Conservation (phyloP, 2,329 filamentous ascomycete species). For the Penicillium digitatum region DNA sequence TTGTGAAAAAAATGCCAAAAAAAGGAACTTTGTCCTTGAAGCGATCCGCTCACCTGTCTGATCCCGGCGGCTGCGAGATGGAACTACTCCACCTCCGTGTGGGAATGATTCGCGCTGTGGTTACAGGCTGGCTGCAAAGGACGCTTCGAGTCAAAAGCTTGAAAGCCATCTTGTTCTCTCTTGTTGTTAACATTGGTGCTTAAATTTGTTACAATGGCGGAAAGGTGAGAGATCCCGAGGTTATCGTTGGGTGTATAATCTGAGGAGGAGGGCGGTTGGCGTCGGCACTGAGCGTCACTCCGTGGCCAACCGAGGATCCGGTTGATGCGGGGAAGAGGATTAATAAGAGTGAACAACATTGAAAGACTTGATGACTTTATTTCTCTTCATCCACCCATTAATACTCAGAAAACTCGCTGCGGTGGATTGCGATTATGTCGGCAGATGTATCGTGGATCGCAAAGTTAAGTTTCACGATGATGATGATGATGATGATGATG, state of each 20-base stretch:
- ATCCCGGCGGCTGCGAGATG: slow-evolving; percentile 56
- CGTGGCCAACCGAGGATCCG: slow-evolving; percentile 11
- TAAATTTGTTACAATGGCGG: not conserved
- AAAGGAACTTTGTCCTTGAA: not conserved
- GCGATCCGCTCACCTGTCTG: slow-evolving; percentile 49
- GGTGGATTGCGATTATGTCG: not conserved
- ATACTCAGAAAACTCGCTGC: not conserved
- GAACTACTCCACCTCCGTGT: slow-evolving; percentile 49
- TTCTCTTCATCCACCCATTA: not conserved
- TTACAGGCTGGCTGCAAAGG: slow-evolving; percentile 2
- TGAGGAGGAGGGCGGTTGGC: slow-evolving; percentile 28
- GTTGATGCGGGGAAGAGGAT: slow-evolving; percentile 1
- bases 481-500: no score
- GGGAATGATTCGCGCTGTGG: slow-evolving; percentile 7
- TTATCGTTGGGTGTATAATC: not conserved
- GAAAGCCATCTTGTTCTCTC: slow-evolving; percentile 16
- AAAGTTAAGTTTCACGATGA: not conserved
- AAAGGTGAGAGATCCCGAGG: not conserved
- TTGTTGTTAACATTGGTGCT: slow-evolving; percentile 3
- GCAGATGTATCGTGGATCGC: not conserved
- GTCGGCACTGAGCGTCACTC: slow-evolving; percentile 18
- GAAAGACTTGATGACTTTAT: no score
- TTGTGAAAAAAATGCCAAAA: not conserved
- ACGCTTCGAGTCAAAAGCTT: slow-evolving; percentile 15
- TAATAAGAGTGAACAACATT: not conserved